Conservation (phyloP, 1,139 yeast genomes). For the Debaryomycetaceae sp. region DNA sequence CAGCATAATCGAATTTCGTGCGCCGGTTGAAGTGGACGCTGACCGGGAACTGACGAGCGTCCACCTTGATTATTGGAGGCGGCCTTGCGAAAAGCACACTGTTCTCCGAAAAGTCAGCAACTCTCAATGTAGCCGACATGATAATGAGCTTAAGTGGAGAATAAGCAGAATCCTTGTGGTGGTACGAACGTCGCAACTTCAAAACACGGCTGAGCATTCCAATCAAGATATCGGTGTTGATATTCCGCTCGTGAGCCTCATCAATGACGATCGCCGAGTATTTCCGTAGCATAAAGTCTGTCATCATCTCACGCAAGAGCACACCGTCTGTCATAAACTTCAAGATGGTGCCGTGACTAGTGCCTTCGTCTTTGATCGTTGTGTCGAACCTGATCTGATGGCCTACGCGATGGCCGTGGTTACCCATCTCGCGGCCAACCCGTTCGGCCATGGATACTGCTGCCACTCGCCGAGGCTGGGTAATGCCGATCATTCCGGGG, state of each 20-base stretch:
- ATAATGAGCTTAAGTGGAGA: conserved; percentile 60
- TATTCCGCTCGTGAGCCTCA: conserved; percentile 96
- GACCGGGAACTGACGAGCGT: conserved; percentile 92
- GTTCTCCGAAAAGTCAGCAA: conserved; percentile 86
- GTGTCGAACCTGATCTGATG: conserved; percentile 90
- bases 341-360: conserved; percentile 50
- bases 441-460: conserved; percentile 96
- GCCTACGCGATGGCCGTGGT: conserved; percentile 68
- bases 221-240: conserved; percentile 88
- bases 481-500: conserved; percentile 91
- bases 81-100: conserved; percentile 53
- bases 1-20: conserved; percentile 70
- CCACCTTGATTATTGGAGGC: conserved; percentile 88
- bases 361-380: conserved; percentile 44
- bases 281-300: conserved; percentile 66
- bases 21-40: conserved; percentile 80
- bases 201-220: conserved; percentile 92
- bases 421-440: conserved; percentile 74
- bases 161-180: conserved; percentile 35
- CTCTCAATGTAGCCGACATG: conserved; percentile 96
- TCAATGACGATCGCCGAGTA: conserved; percentile 86
- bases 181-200: conserved; percentile 54
- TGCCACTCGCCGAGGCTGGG: conserved; percentile 98
- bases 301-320: conserved; percentile 80
- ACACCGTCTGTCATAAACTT: conserved; percentile 99